Base-by-base conservation (phyloP, 805 yeast genomes). In the Metschnikowia dekortorum region DNA sequence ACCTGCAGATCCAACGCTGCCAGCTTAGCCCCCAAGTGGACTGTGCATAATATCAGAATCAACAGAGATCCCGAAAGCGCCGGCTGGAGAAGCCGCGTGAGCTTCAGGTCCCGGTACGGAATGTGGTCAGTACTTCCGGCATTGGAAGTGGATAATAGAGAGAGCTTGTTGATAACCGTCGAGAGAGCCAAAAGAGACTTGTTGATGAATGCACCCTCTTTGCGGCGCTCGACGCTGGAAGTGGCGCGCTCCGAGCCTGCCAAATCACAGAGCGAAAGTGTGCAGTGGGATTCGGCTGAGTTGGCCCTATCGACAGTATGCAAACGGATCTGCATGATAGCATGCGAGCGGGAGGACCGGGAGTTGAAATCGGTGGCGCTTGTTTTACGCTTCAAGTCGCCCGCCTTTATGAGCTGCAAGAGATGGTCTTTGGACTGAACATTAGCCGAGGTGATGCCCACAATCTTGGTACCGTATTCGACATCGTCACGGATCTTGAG, bases 221-320 rank as follows among this genome's bases (percentile, higher is more conserved):
- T 89, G 49, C 97, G 74, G 59, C 98, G 78, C 62, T 89, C 97
- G 1, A 74, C 67, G 59, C 85, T 84, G 9, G 81, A 69, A 0
- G 87, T 75, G 2, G 85, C 81, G 47, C 87, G 79, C 68, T 92
- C 99, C n/a, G 96, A 87, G 30, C 99, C 99, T 0, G 99, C 99
- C 61, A 92, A 77, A 69, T 92, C 99, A 71, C 98, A 92, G 49
- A 92, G 74, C 33, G 92, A 88, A 32, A 92, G 78, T 0, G 89
- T 83, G 34, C 90, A 78, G 36, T 73, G 67, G 13, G 67, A 69
- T 48, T 73, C 77, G 0, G 63, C 56, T 5, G 74, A 76, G 10
- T 72, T 66, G 0, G 61, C 54, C 10, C 70, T 48, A 63, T 78
- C 79, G 1, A 75, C 70, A 4, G 73, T 65, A 2, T 71, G 71